Percentiles rank a stretch among this genome's conserved stretches.
Evolutionary conservation across 495 filamentous ascomycete genomes (phyloP).

Genomic region (Penicillium bialowiezense): DNA sequence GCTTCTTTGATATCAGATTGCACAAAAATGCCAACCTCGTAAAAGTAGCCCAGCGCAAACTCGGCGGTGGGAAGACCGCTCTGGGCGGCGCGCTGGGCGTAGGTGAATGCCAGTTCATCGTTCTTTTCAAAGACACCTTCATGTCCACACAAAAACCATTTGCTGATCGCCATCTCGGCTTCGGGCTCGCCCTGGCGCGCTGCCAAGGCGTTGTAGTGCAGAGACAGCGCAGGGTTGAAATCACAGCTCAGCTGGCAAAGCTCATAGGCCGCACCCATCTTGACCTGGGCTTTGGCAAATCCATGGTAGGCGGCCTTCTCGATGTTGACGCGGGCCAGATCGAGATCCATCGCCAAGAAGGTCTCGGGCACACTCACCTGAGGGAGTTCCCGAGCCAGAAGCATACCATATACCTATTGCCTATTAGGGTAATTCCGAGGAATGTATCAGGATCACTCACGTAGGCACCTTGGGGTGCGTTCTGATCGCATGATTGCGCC

Average conservation of each 20-base stretch:
- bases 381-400: slow-evolving; percentile 83
- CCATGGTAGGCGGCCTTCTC: slow-evolving; percentile 96
- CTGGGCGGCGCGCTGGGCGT: slow-evolving; percentile 81
- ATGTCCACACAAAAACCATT: slow-evolving; percentile 97
- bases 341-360: slow-evolving; percentile 70
- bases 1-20: slow-evolving; percentile 79
- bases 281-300: slow-evolving; percentile 94
- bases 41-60: slow-evolving; percentile 96
- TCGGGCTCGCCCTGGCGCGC: slow-evolving; percentile 86
- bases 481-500: slow-evolving; percentile 89
- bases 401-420: slow-evolving; percentile 81
- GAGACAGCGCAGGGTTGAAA: slow-evolving; percentile 85
- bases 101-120: slow-evolving; percentile 86
- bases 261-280: slow-evolving; percentile 97
- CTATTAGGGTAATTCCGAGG: slow-evolving; percentile 8
- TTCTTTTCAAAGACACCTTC: slow-evolving; percentile 92
- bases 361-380: slow-evolving; percentile 78
- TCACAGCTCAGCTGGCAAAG: slow-evolving; percentile 90
- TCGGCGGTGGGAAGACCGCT: slow-evolving; percentile 83
- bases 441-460: slow-evolving; percentile 34
- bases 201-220: slow-evolving; percentile 95
- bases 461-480: slow-evolving; percentile 95
- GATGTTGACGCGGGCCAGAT: slow-evolving; percentile 77
- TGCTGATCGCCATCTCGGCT: slow-evolving; percentile 94
- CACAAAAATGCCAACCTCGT: slow-evolving; percentile 91